Percentiles rank a stretch among this genome's conserved stretches.
These are phyloP conservation scores for Aureobasidium namibiae DNA, from an alignment of 2,329 filamentous ascomycete species.

Conservation along the genomic window DNA sequence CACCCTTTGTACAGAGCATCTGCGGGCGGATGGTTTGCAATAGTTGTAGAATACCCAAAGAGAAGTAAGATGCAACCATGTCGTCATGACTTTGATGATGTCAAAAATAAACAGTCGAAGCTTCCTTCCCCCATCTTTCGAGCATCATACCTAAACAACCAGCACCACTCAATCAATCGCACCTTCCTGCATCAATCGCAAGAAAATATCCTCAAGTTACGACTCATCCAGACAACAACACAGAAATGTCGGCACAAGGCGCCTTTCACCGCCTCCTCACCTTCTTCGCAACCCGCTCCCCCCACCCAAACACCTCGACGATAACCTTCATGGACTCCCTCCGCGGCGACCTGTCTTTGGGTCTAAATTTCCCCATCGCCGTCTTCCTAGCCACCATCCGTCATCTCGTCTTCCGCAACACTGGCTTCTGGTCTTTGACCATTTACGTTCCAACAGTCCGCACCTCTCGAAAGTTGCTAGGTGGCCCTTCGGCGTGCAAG, in stretches of 20 bases:
- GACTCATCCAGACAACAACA: not conserved
- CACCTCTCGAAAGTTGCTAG: conserved; percentile 22
- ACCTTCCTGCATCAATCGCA: not conserved
- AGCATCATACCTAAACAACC: too few relatives aligned
- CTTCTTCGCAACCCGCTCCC: conserved; percentile 28
- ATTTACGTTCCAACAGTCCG: conserved; percentile 28
- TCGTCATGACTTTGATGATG: conserved; percentile 10
- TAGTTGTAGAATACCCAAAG: not conserved
- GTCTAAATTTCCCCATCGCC: conserved; percentile 31
- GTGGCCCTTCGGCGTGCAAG: conserved; percentile 18
- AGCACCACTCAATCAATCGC: not conserved
- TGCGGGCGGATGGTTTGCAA: conserved; percentile 9
- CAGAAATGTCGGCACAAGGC: conserved; percentile 16
- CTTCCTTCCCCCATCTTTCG: not conserved
- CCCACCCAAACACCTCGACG: conserved; percentile 22
- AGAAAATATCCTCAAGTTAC: not conserved
- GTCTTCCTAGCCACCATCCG: conserved; percentile 25
- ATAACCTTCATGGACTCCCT: conserved; percentile 29
- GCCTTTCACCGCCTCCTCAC: conserved; percentile 30
- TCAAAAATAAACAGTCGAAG: not conserved
- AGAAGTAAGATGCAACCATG: not conserved
- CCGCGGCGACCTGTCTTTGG: conserved; percentile 27
- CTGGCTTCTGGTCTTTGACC: conserved; percentile 23
- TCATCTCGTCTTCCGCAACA: conserved; percentile 27
- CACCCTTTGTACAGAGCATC: conserved; percentile 9